Evolutionary conservation across 352 stramenopile genomes (phyloP).

Genomic region (Globisporangium nunn): DNA sequence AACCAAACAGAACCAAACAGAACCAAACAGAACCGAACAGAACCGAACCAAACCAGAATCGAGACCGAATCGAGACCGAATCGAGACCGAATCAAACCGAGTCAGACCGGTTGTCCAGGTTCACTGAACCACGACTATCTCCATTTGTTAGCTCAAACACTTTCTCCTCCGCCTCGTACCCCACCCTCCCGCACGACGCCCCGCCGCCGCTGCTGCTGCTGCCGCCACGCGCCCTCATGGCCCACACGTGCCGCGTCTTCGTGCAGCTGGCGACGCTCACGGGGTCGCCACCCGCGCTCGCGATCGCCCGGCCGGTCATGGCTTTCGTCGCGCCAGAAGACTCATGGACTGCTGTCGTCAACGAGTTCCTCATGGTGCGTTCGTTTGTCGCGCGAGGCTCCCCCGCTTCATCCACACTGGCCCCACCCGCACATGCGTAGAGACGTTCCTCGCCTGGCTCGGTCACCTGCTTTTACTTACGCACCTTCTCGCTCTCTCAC

Average conservation of each 20-base stretch:
- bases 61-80: too few relatives aligned
- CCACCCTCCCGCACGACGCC: too few relatives aligned
- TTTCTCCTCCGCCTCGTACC: too few relatives aligned
- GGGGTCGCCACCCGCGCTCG: conserved; percentile 21
- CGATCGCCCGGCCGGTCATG: conserved; percentile 36
- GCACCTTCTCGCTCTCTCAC: background rate
- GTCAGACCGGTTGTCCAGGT: too few relatives aligned
- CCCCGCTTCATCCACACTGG: background rate
- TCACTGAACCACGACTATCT: too few relatives aligned
- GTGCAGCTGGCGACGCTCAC: conserved; percentile 43
- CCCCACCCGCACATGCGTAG: background rate
- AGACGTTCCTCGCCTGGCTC: background rate
- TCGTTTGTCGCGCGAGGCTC: background rate
- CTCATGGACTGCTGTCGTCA: conserved; percentile 56
- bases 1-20: too few relatives aligned
- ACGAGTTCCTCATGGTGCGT: conserved; percentile 75
- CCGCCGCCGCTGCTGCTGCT: too few relatives aligned
- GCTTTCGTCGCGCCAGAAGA: conserved; percentile 55
- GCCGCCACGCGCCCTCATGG: conserved; percentile 15
- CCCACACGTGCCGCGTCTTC: conserved; percentile 57
- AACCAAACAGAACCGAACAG: too few relatives aligned
- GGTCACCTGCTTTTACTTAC: too few relatives aligned
- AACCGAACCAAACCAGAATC: too few relatives aligned
- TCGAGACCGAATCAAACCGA: too few relatives aligned
- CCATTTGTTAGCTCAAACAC: too few relatives aligned